Conservation (phyloP, 257 asterid genomes). For the Datura wrightii region DNA sequence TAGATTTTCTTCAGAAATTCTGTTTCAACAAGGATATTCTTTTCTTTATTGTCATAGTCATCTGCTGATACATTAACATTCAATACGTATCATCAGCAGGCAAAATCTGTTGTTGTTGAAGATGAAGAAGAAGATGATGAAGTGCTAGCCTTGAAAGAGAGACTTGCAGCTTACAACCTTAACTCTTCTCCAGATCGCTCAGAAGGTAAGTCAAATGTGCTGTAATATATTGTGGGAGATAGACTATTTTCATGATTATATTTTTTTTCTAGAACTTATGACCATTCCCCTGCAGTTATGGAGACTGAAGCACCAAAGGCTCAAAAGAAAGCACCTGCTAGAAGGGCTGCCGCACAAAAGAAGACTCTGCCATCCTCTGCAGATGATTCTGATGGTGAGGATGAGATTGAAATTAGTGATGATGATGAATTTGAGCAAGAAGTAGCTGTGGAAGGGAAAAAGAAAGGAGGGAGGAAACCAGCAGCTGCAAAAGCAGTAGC, state of each 20-base stretch:
- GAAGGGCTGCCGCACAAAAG: slow-evolving; percentile 55
- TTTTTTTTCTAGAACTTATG: background rate
- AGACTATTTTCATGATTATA: background rate
- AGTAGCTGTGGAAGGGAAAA: slow-evolving; percentile 45
- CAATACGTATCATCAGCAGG: slow-evolving; percentile 47
- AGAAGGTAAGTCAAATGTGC: slow-evolving; percentile 53
- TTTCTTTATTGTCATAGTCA: background rate
- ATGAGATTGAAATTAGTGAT: slow-evolving; percentile 42
- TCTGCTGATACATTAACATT: slow-evolving; percentile 3
- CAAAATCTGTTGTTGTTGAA: slow-evolving; percentile 41
- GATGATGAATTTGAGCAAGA: slow-evolving; percentile 55
- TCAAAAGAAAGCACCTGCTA: slow-evolving; percentile 59
- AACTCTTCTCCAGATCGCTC: slow-evolving; percentile 79
- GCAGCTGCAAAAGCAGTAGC: slow-evolving; percentile 48
- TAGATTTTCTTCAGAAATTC: background rate
- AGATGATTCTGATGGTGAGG: slow-evolving; percentile 54
- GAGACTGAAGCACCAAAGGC: slow-evolving; percentile 49
- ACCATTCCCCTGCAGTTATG: slow-evolving; percentile 43
- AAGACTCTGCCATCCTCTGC: slow-evolving; percentile 51
- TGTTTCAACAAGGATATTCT: background rate
- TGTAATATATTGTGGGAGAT: background rate
- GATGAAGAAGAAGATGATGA: slow-evolving; percentile 66
- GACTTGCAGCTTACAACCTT: slow-evolving; percentile 88
- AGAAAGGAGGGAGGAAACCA: slow-evolving; percentile 63
- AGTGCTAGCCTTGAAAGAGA: slow-evolving; percentile 66